A percentile compares a stretch with the other conserved stretches of the same genome.
These are phyloP conservation scores for Tuber calosporum DNA, from an alignment of 495 filamentous ascomycete species.

Conservation along the genomic window DNA sequence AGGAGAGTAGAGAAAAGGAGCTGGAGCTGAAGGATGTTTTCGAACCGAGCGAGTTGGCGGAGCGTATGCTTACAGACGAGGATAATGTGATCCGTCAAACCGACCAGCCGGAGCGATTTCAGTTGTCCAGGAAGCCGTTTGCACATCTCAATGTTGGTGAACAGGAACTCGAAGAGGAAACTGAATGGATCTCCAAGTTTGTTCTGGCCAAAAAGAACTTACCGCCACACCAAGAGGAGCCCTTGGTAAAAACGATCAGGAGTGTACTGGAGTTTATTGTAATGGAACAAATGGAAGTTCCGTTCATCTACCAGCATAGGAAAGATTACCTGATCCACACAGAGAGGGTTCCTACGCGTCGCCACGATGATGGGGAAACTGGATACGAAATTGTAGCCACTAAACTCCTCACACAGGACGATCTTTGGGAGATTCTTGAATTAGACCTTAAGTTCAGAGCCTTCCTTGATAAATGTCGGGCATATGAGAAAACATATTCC, in stretches of 20 bases:
- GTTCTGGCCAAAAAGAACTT: conserved; percentile 73
- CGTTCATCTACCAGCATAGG: conserved; percentile 95
- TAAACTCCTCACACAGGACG: conserved; percentile 83
- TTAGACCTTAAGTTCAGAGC: conserved; percentile 90
- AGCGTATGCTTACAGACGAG: conserved; percentile 89
- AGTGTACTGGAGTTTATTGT: conserved; percentile 95
- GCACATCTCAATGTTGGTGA: conserved; percentile 51
- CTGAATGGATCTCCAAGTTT: conserved; percentile 78
- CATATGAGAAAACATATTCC: conserved; percentile 68
- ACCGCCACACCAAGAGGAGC: conserved; percentile 60
- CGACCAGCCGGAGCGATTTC: conserved; percentile 90
- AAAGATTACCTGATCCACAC: conserved; percentile 96
- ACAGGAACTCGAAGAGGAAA: conserved; percentile 82
- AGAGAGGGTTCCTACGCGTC: conserved; percentile 57
- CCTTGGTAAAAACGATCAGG: conserved; percentile 77
- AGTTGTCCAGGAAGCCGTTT: conserved; percentile 82
- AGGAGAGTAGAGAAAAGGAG: conserved; percentile 61
- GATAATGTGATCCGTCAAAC: conserved; percentile 79
- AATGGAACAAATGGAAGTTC: conserved; percentile 85
- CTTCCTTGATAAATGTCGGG: conserved; percentile 77
- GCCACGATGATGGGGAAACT: conserved; percentile 54
- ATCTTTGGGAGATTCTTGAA: conserved; percentile 90
- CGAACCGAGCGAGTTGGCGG: conserved; percentile 85
- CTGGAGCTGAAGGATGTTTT: conserved; percentile 97
- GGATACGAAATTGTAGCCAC: conserved; percentile 71